Base-by-base conservation (phyloP, 2,329 filamentous ascomycete species). In the Scedosporium dehoogii region DNA sequence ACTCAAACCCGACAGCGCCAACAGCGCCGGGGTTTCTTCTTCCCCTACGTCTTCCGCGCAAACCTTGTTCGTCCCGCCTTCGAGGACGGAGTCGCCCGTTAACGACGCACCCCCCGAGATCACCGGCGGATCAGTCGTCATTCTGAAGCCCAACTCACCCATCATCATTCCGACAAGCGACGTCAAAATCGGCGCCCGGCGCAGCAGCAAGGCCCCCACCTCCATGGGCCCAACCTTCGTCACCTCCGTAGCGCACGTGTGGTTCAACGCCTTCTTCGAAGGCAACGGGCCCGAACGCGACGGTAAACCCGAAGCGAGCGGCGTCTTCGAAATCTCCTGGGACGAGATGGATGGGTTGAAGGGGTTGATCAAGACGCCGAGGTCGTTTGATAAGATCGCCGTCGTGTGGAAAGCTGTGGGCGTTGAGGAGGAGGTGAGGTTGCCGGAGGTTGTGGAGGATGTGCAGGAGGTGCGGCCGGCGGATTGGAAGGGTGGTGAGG, bases 211-310 rank as follows among this genome's bases (percentile, higher is more conserved):
- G 69, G 86, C 89, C 1, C 83, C 84, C 4, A 90, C 89, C 69
- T 85, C 84, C 9, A 88, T 94, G 73, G 89, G 91, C 1, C 84
- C 91, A 67, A 92, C 91, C 0, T 91, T 97, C 86, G 91, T 97
- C 3, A 96, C 93, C 0, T 87, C 92, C 0, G 87, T 97, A 9
- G 92, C 92, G 0, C 93, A 97, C 70, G 90, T 96, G 16, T 99
- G 94, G 94, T 96, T 97, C 79, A 99, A 99, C 70, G 80, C 87
- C 1, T 97, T 87, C 74, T 97, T 97, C 69, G 94, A 97, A 75
- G 92, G 92, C 55, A 78, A 84, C 21, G 89, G 89, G 0, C 86
- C 88, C 0, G 89, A 92, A 69, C 80, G 86, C 51, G 73, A 77
- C 29, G 90, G 89, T 25, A 76, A 79, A 16, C 80, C 90, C 0